phyloP scores from a whole-genome alignment of 805 yeast species.

The Candida dajiaensis region DNA sequence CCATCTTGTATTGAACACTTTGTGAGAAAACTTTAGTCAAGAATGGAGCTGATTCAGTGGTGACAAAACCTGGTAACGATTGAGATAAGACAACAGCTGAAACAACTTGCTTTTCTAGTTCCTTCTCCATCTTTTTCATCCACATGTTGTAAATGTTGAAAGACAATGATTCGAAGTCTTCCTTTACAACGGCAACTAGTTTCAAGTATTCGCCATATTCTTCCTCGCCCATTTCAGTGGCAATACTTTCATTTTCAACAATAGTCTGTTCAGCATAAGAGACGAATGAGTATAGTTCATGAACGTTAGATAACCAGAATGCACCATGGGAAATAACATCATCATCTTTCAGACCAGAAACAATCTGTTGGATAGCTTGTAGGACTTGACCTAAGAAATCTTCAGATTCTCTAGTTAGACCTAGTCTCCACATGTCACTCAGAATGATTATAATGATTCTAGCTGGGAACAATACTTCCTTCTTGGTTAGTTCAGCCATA shows the following conservation, averaged over 20 bases:
- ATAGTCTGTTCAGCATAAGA: constrained; percentile 92
- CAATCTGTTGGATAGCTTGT: constrained; percentile 79
- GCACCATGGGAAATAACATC: constrained; percentile 90
- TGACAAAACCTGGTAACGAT: constrained; percentile 92
- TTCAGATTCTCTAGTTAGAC: constrained; percentile 88
- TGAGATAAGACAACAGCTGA: constrained; percentile 95
- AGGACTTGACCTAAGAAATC: constrained; percentile 84
- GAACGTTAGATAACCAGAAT: constrained; percentile 95
- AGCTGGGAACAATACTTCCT: constrained; percentile 94
- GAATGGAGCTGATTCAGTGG: constrained; percentile 75
- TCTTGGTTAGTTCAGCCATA: constrained; percentile 74
- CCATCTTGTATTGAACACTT: constrained; percentile 80
- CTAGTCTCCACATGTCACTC: constrained; percentile 98
- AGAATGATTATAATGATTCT: constrained; percentile 86
- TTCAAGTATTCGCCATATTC: constrained; percentile 88
- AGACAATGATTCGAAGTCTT: constrained; percentile 88
- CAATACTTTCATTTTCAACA: constrained; percentile 70
- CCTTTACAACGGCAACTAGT: constrained; percentile 84
- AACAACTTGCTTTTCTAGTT: constrained; percentile 82
- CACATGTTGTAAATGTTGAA: constrained; percentile 94
- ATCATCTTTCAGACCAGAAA: constrained; percentile 73
- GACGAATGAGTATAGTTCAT: constrained; percentile 91
- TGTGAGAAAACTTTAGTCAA: constrained; percentile 76
- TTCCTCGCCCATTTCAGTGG: constrained; percentile 79
- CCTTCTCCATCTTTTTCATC: constrained; percentile 93